Conservation (phyloP, 2,329 filamentous ascomycete species). For the Epichloe sibirici region DNA sequence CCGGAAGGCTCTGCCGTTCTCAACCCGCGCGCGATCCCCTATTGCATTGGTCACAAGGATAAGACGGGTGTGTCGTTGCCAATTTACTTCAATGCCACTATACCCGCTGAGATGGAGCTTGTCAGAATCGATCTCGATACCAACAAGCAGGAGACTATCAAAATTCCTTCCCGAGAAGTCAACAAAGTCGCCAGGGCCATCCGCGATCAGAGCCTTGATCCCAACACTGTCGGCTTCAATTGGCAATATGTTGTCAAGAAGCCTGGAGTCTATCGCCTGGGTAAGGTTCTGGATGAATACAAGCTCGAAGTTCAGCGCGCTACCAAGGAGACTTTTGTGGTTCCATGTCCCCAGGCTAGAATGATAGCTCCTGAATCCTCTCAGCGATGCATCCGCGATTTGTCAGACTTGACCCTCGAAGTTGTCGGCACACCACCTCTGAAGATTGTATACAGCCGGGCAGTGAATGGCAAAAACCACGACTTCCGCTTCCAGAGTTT, state of each 20-base stretch:
- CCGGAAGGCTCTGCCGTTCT: constrained; percentile 89
- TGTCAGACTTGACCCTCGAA: constrained; percentile 74
- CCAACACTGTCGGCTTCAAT: constrained; percentile 46
- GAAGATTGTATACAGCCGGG: constrained; percentile 83
- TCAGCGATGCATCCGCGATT: constrained; percentile 71
- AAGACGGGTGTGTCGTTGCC: constrained; percentile 56
- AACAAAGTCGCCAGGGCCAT: constrained; percentile 60
- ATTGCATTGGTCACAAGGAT: constrained; percentile 60
- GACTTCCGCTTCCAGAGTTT: constrained; percentile 88
- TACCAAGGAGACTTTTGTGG: constrained; percentile 68
- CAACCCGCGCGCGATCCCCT: constrained; percentile 69
- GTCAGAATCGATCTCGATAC: constrained; percentile 75
- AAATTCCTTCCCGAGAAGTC: constrained; percentile 60
- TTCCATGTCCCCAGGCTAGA: constrained; percentile 69
- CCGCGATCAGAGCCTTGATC: constrained; percentile 53
- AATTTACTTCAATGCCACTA: constrained; percentile 87
- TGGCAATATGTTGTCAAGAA: constrained; percentile 71
- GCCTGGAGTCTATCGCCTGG: constrained; percentile 74
- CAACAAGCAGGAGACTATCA: constrained; percentile 66
- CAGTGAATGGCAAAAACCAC: constrained; percentile 70
- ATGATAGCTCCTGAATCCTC: constrained; percentile 51
- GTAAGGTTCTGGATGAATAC: constrained; percentile 81
- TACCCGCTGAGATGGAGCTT: constrained; percentile 81
- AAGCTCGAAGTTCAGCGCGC: constrained; percentile 81
- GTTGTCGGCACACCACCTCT: constrained; percentile 83